Base-by-base conservation (phyloP, 345 rosid genomes). In the Citrus cavaleriei region DNA sequence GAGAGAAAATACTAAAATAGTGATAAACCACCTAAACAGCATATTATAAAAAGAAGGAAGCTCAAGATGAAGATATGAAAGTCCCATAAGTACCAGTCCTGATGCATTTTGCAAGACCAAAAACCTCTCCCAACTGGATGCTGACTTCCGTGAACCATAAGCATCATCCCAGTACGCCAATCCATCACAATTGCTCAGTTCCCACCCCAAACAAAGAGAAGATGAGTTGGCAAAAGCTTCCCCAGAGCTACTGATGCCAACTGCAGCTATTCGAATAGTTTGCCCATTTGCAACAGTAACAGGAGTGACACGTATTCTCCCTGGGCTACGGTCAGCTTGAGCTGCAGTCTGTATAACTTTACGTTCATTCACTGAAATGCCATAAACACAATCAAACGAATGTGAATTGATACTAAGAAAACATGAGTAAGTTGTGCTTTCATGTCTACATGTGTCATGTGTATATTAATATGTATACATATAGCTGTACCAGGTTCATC, bases 161-260 rank as follows among this genome's bases (percentile, higher is more conserved):
- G 83, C 83, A 85, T 88, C 83, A 77, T 83, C 88, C 99, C 97
- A 95, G 74, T 83, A 82, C 67, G 96, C 99, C 80, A 92, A 85
- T 74, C 79, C 88, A 62, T 90, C 89, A 86, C 95, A 95, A 72
- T 77, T 79, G 82, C 79, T 87, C 81, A 95, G 81, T 79, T 93
- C 97, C 99, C 99, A 95, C 82, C 74, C 84, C 82, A 95, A 87
- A 73, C 79, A 81, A 83, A 95, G 92, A 78, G 97, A 91, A 80
- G 99, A 95, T 34, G 97, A 92, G 84, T 95, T 95, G 70, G 98
- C 97, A 89, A 92, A 92, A 86, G 91, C 89, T 83, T 90, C 88
- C 72, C 97, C 95, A 25, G 81, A 85, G 77, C 54, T 74, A 81
- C 91, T 85, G 65, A 93, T 81, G 84, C 97, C 89, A 81, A 91